Conservation (phyloP, 345 rosid genomes). For the Acer negundo region DNA sequence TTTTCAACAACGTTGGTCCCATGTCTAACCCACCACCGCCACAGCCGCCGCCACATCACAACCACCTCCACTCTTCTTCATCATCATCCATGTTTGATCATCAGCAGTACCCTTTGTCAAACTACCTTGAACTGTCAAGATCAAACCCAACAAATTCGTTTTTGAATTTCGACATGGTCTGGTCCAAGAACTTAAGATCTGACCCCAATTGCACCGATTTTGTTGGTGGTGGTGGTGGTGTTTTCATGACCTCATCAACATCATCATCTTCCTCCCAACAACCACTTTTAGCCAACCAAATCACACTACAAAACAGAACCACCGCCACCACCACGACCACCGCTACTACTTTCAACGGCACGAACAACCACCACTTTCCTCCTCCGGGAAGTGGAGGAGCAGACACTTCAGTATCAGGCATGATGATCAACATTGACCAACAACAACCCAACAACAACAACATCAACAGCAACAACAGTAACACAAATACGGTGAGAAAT, state of each 20-base stretch:
- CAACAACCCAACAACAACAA: slow-evolving; percentile 8
- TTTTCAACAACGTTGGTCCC: slow-evolving; percentile 39
- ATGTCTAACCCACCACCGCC: slow-evolving; percentile 36
- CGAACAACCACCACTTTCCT: slow-evolving; percentile 5
- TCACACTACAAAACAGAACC: slow-evolving; percentile 3
- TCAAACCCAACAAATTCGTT: slow-evolving; percentile 40
- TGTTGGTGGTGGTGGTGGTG: slow-evolving; percentile 16
- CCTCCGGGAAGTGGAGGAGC: slow-evolving; percentile 16
- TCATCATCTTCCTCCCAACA: slow-evolving; percentile 27
- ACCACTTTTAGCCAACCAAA: slow-evolving; percentile 30
- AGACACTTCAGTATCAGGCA: slow-evolving; percentile 21
- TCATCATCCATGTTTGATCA: slow-evolving; percentile 36
- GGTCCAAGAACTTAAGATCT: slow-evolving; percentile 56
- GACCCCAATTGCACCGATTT: slow-evolving; percentile 53
- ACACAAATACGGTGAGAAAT: slow-evolving; percentile 37
- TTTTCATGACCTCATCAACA: slow-evolving; percentile 40
- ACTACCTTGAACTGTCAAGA: slow-evolving; percentile 51
- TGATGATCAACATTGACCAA: slow-evolving; percentile 23
- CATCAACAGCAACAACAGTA: slow-evolving; percentile 29
- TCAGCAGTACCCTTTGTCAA: slow-evolving; percentile 37
- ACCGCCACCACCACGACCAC: background rate
- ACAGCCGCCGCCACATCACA: slow-evolving; percentile 35
- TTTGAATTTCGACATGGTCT: slow-evolving; percentile 53
- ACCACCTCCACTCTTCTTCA: slow-evolving; percentile 27
- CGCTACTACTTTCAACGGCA: slow-evolving; percentile 17